These are phyloP conservation scores for Penicillium sumatraense DNA, from an alignment of 2,329 filamentous ascomycete species.

Conservation along the genomic window DNA sequence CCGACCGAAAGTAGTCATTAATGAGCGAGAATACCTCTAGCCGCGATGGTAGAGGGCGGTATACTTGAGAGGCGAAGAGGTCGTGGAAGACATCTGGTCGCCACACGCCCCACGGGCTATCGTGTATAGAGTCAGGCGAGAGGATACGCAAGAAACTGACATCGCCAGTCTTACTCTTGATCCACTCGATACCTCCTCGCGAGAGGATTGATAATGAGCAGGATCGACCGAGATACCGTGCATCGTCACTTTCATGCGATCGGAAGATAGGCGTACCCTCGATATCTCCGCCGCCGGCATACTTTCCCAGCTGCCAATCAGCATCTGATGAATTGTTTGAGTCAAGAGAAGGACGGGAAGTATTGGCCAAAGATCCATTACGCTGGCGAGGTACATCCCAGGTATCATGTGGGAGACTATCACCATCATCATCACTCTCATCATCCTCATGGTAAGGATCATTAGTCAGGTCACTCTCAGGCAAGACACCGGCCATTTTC, in stretches of 20 bases:
- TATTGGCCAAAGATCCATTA: conserved; percentile 1
- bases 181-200: conserved; percentile 93
- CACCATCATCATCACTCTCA: background rate
- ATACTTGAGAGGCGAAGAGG: conserved; percentile 81
- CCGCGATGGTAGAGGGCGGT: conserved; percentile 78
- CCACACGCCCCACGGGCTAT: conserved; percentile 91
- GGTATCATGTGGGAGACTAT: conserved; percentile 16
- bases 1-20: conserved; percentile 92
- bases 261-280: conserved; percentile 78
- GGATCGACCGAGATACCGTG: conserved; percentile 70
- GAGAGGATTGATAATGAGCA: conserved; percentile 97
- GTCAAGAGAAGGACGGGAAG: conserved; percentile 5
- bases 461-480: conserved; percentile 72
- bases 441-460: conserved; percentile 26
- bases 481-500: conserved; percentile 78
- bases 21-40: conserved; percentile 83
- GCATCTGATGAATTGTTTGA: conserved; percentile 10
- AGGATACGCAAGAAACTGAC: conserved; percentile 87
- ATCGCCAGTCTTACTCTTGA: conserved; percentile 94
- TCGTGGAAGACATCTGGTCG: conserved; percentile 95
- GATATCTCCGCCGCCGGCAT: conserved; percentile 45
- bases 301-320: conserved; percentile 6
- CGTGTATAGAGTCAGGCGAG: conserved; percentile 76
- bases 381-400: conserved; percentile 12
- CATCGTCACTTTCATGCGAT: conserved; percentile 86